These are phyloP conservation scores for Xylaria sp. DNA, from an alignment of 2,329 filamentous ascomycete species.

Conservation along the genomic window DNA sequence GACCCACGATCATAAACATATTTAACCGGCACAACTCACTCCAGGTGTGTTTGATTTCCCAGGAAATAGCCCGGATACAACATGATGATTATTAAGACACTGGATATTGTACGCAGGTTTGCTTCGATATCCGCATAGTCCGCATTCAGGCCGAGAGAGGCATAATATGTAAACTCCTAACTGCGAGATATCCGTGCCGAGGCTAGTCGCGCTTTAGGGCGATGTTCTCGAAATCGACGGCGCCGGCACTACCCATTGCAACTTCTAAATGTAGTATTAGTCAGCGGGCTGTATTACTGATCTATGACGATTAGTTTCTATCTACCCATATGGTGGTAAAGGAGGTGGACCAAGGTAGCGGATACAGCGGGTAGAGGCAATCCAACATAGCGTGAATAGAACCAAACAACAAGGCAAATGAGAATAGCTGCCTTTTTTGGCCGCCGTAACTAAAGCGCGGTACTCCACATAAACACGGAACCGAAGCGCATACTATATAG, in stretches of 20 bases:
- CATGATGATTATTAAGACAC: background rate
- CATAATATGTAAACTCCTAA: background rate
- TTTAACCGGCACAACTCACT: background rate
- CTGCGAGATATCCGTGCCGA: background rate
- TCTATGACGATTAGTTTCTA: background rate
- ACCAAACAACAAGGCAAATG: slow-evolving; percentile 4
- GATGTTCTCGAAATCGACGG: background rate
- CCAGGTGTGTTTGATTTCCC: background rate
- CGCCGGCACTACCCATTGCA: background rate
- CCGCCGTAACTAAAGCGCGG: background rate
- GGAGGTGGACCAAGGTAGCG: slow-evolving; percentile 10
- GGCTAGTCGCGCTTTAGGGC: background rate
- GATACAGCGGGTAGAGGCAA: slow-evolving; percentile 11
- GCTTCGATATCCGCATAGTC: background rate
- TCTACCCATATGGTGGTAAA: slow-evolving; percentile 2
- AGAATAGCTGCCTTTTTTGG: background rate
- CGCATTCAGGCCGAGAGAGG: background rate
- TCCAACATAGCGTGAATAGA: slow-evolving; percentile 3
- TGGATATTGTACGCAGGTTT: background rate
- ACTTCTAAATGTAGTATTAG: background rate
- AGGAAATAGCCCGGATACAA: background rate
- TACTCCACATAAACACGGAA: background rate
- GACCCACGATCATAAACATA: no score
- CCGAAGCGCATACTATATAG: background rate
- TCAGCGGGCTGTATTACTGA: background rate